Evolutionary conservation across 306 rosid species (phyloP).

Genomic region (Acacia crassicarpa): DNA sequence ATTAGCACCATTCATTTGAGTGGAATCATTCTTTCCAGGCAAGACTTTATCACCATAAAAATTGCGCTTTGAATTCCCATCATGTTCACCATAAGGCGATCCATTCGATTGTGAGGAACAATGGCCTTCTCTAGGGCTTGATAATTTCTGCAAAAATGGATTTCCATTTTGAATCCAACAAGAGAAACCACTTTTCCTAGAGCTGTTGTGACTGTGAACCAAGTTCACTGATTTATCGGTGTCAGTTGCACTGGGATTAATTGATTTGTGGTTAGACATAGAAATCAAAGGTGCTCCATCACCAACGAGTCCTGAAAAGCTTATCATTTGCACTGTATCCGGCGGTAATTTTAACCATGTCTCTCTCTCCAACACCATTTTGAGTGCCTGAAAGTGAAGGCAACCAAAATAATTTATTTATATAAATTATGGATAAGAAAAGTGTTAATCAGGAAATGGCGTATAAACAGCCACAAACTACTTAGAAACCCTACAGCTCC

Average conservation of each 20-base stretch:
- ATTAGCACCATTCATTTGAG: constrained; percentile 57
- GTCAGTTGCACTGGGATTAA: constrained; percentile 40
- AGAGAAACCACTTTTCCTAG: constrained; percentile 69
- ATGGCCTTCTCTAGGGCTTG: constrained; percentile 59
- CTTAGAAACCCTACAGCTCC: constrained; percentile 19
- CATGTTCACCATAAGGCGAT: constrained; percentile 51
- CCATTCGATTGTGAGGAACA: constrained; percentile 53
- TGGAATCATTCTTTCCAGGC: constrained; percentile 48
- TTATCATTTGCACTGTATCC: constrained; percentile 75
- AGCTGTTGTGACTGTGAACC: constrained; percentile 46
- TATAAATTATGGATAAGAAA: constrained; percentile 14
- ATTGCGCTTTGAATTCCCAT: constrained; percentile 51
- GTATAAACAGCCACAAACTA: constrained; percentile 29
- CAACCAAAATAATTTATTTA: constrained; percentile 14
- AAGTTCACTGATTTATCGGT: constrained; percentile 52
- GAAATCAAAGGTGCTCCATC: constrained; percentile 92
- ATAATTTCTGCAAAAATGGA: constrained; percentile 69
- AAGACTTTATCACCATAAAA: constrained; percentile 55
- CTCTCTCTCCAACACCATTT: constrained; percentile 96
- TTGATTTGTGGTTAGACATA: constrained; percentile 52
- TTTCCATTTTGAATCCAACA: constrained; percentile 78
- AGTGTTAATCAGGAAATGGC: neutral
- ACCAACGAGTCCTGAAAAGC: constrained; percentile 97
- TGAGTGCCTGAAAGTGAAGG: constrained; percentile 69
- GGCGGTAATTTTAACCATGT: constrained; percentile 78